A percentile compares a stretch with the other conserved stretches of the same genome.
Evolutionary conservation across 169 alveolate genomes (phyloP).

Genomic region (Plasmodium adleri): DNA sequence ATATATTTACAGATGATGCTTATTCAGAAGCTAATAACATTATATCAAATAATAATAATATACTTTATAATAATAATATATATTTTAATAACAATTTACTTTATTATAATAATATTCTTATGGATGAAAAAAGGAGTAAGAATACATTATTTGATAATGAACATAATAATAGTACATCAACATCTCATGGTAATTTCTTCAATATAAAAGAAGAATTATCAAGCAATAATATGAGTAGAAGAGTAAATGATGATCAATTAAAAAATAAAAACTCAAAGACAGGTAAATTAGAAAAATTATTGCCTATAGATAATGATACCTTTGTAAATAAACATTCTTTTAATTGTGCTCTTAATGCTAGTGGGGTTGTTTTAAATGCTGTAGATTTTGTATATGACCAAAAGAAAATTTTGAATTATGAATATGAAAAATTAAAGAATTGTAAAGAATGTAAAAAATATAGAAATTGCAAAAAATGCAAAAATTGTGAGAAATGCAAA

Average conservation of each 20-base stretch:
- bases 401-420: neutral
- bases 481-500: too few species aligned
- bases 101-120: too few species aligned
- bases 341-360: constrained; percentile 72
- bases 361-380: constrained; percentile 67
- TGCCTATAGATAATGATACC: constrained; percentile 50
- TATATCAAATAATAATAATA: too few species aligned
- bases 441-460: too few species aligned
- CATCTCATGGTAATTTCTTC: neutral
- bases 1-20: too few species aligned
- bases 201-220: neutral
- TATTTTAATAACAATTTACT: too few species aligned
- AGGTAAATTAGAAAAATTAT: constrained; percentile 44
- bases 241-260: constrained; percentile 75
- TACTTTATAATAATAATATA: too few species aligned
- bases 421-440: too few species aligned
- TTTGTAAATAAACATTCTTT: constrained; percentile 70
- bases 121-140: too few species aligned
- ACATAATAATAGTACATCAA: neutral
- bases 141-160: neutral
- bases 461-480: too few species aligned
- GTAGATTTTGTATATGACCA: constrained; percentile 47
- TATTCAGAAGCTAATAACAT: too few species aligned
- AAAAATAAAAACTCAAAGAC: constrained; percentile 85
- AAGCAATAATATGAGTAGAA: neutral